These are phyloP conservation scores for Dictyostelium citrinum DNA, from an alignment of 78 protist species.

Conservation along the genomic window DNA sequence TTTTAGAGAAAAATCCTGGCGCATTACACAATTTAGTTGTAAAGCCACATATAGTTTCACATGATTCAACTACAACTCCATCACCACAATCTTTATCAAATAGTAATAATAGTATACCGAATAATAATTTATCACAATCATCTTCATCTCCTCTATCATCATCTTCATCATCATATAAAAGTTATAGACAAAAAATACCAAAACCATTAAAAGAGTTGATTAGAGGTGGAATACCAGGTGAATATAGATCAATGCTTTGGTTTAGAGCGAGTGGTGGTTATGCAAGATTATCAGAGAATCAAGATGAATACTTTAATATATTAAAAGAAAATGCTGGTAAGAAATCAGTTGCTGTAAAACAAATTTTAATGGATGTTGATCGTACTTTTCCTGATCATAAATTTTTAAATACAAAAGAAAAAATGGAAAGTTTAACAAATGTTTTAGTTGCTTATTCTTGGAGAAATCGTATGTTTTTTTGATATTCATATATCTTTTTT, in stretches of 20 bases:
- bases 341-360: slow-evolving; percentile 47
- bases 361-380: slow-evolving; percentile 79
- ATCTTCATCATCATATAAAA: not conserved
- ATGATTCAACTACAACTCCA: not conserved
- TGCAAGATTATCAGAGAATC: slow-evolving; percentile 14
- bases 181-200: slow-evolving; percentile 25
- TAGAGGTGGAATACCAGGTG: slow-evolving; percentile 49
- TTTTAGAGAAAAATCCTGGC: slow-evolving; percentile 25
- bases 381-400: slow-evolving; percentile 90
- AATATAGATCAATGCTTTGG: slow-evolving; percentile 51
- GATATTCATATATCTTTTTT: too few relatives aligned
- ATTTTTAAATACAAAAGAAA: slow-evolving; percentile 45
- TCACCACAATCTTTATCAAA: not conserved
- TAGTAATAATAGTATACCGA: not conserved
- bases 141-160: not conserved
- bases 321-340: slow-evolving; percentile 14
- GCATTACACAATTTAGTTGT: not conserved
- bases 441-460: slow-evolving; percentile 85
- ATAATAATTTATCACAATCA: not conserved
- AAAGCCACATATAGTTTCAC: not conserved
- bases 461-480: slow-evolving; percentile 76
- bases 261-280: slow-evolving; percentile 53
- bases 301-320: slow-evolving; percentile 40
- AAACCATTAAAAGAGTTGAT: slow-evolving; percentile 37
- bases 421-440: slow-evolving; percentile 39